Evolutionary conservation across 148 eudicot species (phyloP), one percentile per base, ranked within the genome.

Genomic region (Heliamphora exappendiculata): DNA sequence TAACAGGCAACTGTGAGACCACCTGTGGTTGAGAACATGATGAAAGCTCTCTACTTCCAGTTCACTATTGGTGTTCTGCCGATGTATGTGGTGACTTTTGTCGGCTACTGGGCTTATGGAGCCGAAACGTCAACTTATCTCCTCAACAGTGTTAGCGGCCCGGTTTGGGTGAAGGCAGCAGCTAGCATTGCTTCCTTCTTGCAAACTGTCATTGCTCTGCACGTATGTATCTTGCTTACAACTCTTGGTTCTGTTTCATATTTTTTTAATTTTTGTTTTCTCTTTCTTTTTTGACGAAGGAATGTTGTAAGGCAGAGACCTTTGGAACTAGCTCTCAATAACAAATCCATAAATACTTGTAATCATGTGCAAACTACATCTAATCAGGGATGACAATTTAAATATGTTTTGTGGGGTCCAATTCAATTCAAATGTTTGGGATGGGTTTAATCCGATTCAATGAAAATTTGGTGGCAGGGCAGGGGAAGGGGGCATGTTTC

Each of bases 61-160:
- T 96, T 93, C 84, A 84, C 90, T 4, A 81, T 76, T 3, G 99
- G 99, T 64, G 93, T 91, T 71, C 54, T 87, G 76, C 98, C 98
- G 0, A 79, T 96, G 87, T 91, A 89, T 86, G 90, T 86, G 16
- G 81, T 96, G 58, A 89, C 90, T 4, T 89, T 93, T 78, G 58
- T 88, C 0, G 99, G 98, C 0, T 96, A 96, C 73, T 96, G 99
- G 99, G 99, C 99, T 36, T 96, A 93, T 59, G 99, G 99, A 57
- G 79, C 88, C 37, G 44, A 70, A 4, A 81, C 98, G 3, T 79
- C 93, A 19, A 33, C 88, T 28, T 93, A 89, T 80, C 75, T 96
- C 81, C 93, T 93, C 53, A 86, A 82, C 79, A 85, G 81, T 44
- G 92, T 86, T 53, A 78, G 74, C 2, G 98, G 98, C 72, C 93